A percentile compares a stretch with the other conserved stretches of the same genome.
These are phyloP conservation scores for Mycena polygramma DNA, from an alignment of 768 basidiomycete genomes.

Conservation along the genomic window DNA sequence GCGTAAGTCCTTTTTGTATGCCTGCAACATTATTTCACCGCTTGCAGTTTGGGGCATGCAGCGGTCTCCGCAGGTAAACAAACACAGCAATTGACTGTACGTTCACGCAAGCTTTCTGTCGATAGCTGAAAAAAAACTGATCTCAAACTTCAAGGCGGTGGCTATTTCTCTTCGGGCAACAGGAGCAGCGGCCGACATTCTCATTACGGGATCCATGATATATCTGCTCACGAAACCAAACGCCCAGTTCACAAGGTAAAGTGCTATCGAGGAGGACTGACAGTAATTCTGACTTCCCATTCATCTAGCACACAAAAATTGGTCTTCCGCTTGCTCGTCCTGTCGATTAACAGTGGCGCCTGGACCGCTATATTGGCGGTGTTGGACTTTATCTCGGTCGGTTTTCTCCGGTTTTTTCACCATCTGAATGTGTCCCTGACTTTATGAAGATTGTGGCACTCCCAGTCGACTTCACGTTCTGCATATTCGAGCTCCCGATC, in stretches of 20 bases:
- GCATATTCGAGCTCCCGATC: conserved; percentile 45
- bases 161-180: conserved; percentile 24
- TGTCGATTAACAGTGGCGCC: conserved; percentile 36
- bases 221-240: conserved; percentile 6
- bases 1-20: neutral
- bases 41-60: conserved; percentile 11
- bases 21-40: neutral
- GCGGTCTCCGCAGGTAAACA: conserved; percentile 25
- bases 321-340: conserved; percentile 25
- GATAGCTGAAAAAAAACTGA: neutral
- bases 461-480: conserved; percentile 30
- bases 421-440: neutral
- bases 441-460: conserved; percentile 24
- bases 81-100: conserved; percentile 16
- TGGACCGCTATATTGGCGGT: conserved; percentile 37
- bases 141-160: conserved; percentile 3
- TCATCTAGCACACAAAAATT: conserved; percentile 19
- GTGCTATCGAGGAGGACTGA: too few relatives aligned
- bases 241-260: conserved; percentile 15
- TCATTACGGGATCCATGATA: conserved; percentile 14
- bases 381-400: conserved; percentile 30
- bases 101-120: neutral
- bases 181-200: conserved; percentile 17
- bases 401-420: neutral
- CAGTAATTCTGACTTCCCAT: neutral